phyloP scores from a whole-genome alignment of 2,329 filamentous ascomycete genomes.

The Geosmithia flava region DNA sequence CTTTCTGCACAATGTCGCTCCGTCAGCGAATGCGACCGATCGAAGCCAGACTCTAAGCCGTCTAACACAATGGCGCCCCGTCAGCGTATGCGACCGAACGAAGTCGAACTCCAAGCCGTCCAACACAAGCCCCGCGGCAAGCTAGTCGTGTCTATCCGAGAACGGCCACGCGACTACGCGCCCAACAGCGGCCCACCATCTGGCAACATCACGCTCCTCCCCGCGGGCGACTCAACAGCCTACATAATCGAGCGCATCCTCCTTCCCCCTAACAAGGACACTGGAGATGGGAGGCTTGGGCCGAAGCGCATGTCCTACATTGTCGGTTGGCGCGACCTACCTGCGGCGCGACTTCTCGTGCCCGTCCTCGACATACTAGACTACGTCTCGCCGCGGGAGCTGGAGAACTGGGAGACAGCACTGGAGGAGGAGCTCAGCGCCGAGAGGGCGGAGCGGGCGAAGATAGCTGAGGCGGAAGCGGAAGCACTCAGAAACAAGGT shows the following conservation, averaged over 20 bases:
- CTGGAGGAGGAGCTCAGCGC: slow-evolving; percentile 29
- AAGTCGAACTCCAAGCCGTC: no score
- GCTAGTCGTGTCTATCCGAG: background rate
- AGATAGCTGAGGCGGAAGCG: background rate
- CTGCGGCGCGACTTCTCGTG: slow-evolving; percentile 32
- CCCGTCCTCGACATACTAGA: slow-evolving; percentile 36
- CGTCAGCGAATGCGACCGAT: no score
- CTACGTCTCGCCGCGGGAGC: slow-evolving; percentile 42
- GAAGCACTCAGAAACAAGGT: background rate
- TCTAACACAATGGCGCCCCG: no score
- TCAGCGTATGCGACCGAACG: no score
- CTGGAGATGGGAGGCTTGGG: slow-evolving; percentile 19
- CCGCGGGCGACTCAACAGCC: slow-evolving; percentile 36
- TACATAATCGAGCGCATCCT: slow-evolving; percentile 43
- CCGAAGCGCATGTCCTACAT: slow-evolving; percentile 38
- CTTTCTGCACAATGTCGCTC: no score
- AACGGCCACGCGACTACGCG: slow-evolving; percentile 20
- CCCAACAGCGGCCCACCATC: slow-evolving; percentile 34
- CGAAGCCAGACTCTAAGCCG: no score
- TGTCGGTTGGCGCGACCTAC: slow-evolving; percentile 41
- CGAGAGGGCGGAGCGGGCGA: slow-evolving; percentile 13
- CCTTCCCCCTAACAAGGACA: slow-evolving; percentile 17
- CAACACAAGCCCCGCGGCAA: no score
- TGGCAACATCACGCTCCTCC: slow-evolving; percentile 33
- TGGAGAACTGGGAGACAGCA: slow-evolving; percentile 45